These are phyloP conservation scores for Phialophora macrospora DNA, from an alignment of 2,329 filamentous ascomycete genomes.

Conservation along the genomic window DNA sequence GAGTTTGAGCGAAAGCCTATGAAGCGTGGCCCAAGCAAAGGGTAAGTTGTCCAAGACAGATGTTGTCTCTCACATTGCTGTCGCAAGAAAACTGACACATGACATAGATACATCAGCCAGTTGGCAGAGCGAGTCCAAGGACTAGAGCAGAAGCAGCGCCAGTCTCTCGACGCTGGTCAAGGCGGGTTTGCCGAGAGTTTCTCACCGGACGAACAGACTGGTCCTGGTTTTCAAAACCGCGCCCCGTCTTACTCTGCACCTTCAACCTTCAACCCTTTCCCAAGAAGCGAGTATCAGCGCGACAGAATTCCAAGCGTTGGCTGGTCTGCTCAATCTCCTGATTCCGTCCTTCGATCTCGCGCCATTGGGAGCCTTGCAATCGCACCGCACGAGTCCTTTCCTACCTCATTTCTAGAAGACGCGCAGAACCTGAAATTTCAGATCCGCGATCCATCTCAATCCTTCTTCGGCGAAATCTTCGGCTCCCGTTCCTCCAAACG, in stretches of 20 bases:
- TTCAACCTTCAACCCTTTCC: slow-evolving; percentile 41
- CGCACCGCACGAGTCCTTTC: slow-evolving; percentile 36
- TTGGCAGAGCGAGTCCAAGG: slow-evolving; percentile 81
- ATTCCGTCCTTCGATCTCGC: slow-evolving; percentile 21
- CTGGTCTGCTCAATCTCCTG: slow-evolving; percentile 22
- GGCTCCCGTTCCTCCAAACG: slow-evolving; percentile 29
- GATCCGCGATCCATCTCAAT: slow-evolving; percentile 13
- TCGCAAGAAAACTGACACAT: slow-evolving; percentile 8
- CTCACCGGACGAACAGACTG: slow-evolving; percentile 52
- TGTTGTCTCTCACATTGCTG: slow-evolving; percentile 2
- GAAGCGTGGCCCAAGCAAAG: slow-evolving; percentile 88
- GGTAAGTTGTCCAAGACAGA: slow-evolving; percentile 55
- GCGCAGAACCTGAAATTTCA: slow-evolving; percentile 16
- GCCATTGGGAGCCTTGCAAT: slow-evolving; percentile 35
- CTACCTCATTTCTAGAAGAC: slow-evolving; percentile 19
- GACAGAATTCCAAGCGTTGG: slow-evolving; percentile 34
- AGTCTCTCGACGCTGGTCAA: slow-evolving; percentile 35
- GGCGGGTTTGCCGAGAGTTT: slow-evolving; percentile 49
- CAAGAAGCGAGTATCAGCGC: slow-evolving; percentile 30
- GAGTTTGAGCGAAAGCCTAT: slow-evolving; percentile 86
- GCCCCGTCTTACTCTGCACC: slow-evolving; percentile 52
- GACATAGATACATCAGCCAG: slow-evolving; percentile 80
- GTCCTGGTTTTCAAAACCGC: slow-evolving; percentile 47
- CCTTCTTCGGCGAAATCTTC: slow-evolving; percentile 23
- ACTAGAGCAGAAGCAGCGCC: slow-evolving; percentile 75